phyloP scores from a whole-genome alignment of 2,329 filamentous ascomycete genomes.

The Colletotrichum navitas region DNA sequence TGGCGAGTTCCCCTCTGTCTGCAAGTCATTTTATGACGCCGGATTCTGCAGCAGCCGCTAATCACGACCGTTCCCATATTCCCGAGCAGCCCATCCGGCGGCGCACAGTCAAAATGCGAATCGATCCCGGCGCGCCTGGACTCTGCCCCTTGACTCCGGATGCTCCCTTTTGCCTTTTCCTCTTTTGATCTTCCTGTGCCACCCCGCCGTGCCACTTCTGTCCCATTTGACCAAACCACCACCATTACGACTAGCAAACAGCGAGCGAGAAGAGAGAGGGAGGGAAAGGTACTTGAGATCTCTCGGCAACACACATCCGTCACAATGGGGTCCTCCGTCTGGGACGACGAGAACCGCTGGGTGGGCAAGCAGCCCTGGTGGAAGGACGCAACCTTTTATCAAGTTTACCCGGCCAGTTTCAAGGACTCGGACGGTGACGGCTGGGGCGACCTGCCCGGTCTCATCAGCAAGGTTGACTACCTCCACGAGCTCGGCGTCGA shows the following conservation, averaged over 20 bases:
- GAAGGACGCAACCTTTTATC: conserved; percentile 62
- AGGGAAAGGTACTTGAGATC: not conserved
- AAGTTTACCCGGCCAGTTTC: conserved; percentile 71
- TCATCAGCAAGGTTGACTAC: conserved; percentile 75
- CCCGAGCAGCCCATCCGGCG: conserved; percentile 9
- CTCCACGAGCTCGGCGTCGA: conserved; percentile 72
- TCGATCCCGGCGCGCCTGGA: conserved; percentile 23
- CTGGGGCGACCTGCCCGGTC: conserved; percentile 74
- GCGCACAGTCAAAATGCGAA: conserved; percentile 30
- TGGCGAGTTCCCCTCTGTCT: conserved; percentile 1
- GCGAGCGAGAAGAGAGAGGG: too few relatives aligned
- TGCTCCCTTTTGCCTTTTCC: not conserved
- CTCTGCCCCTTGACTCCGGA: conserved; percentile 3
- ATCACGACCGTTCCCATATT: conserved; percentile 20
- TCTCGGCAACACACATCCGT: not conserved
- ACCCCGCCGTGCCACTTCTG: too few relatives aligned
- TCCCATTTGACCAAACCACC: not conserved
- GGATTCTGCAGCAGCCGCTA: conserved; percentile 21
- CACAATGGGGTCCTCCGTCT: conserved; percentile 52
- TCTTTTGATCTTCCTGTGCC: not conserved
- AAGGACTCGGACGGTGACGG: conserved; percentile 70
- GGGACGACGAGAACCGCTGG: conserved; percentile 49
- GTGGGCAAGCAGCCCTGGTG: conserved; percentile 57
- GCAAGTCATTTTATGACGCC: conserved; percentile 32
- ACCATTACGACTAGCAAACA: not conserved